Percentiles rank a stretch among this genome's conserved stretches.
phyloP scores from a whole-genome alignment of 257 asterid genomes.

The Thymus mandschuricus region DNA sequence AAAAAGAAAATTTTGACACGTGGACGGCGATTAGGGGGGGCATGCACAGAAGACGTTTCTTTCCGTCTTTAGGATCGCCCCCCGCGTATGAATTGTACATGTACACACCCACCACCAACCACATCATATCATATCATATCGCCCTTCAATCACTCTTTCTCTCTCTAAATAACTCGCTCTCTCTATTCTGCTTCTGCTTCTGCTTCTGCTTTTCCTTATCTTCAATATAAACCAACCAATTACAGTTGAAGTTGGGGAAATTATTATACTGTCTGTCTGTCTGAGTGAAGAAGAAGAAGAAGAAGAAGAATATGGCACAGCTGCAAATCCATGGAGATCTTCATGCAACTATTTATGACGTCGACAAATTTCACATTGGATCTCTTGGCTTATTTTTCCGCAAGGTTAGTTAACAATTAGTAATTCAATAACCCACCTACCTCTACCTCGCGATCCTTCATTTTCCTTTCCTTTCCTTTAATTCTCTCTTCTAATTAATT shows the following conservation, averaged over 20 bases:
- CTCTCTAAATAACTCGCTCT: constrained; percentile 23
- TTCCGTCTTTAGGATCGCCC: no score
- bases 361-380: constrained; percentile 46
- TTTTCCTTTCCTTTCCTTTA: neutral
- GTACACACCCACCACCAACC: no score
- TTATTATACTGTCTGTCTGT: neutral
- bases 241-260: neutral
- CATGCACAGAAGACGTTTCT: no score
- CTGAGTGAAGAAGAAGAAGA: neutral
- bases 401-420: constrained; percentile 25
- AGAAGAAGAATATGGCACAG: constrained; percentile 38
- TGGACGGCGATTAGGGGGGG: no score
- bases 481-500: neutral
- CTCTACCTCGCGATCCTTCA: neutral
- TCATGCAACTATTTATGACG: constrained; percentile 47
- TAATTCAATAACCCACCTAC: neutral
- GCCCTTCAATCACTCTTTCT: neutral
- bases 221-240: neutral
- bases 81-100: no score
- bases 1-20: no score
- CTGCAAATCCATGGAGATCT: constrained; percentile 47
- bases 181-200: neutral
- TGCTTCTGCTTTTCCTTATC: neutral
- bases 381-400: constrained; percentile 25
- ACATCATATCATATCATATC: no score